phyloP scores from a whole-genome alignment of 177 flowering plant species.

The Vitis hybrid region DNA sequence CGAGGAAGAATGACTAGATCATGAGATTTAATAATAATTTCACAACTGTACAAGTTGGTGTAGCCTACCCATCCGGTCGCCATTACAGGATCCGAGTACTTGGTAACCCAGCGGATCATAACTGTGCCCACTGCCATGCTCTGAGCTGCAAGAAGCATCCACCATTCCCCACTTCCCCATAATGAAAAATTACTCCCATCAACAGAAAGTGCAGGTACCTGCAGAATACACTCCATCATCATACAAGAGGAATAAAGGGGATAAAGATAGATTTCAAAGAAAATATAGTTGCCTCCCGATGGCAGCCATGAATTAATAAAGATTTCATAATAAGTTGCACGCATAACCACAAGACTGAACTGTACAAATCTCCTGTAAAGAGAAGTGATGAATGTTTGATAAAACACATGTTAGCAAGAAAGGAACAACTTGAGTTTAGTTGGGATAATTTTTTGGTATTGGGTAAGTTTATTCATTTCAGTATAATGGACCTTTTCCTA shows the following conservation, averaged over 20 bases:
- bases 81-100: constrained; percentile 93
- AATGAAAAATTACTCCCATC: constrained; percentile 57
- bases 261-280: neutral
- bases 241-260: neutral
- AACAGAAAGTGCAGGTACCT: constrained; percentile 66
- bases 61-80: constrained; percentile 98
- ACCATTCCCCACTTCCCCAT: constrained; percentile 98
- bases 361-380: neutral
- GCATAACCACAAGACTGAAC: neutral
- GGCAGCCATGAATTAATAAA: neutral
- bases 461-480: too few relatives aligned
- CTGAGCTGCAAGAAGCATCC: constrained; percentile 99
- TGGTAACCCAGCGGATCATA: constrained; percentile 99
- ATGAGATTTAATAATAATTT: too few relatives aligned
- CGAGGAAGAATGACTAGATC: neutral
- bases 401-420: neutral
- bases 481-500: too few relatives aligned
- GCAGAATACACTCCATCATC: constrained; percentile 12
- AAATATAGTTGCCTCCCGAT: neutral
- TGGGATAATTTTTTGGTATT: too few relatives aligned
- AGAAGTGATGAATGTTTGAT: neutral
- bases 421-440: neutral
- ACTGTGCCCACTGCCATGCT: constrained; percentile 99
- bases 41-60: neutral
- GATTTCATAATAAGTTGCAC: neutral